Evolutionary conservation across 192 early-diverging fungal species (phyloP), one percentile per base, ranked within the genome.

Genomic region (Backusella tuberculispora): DNA sequence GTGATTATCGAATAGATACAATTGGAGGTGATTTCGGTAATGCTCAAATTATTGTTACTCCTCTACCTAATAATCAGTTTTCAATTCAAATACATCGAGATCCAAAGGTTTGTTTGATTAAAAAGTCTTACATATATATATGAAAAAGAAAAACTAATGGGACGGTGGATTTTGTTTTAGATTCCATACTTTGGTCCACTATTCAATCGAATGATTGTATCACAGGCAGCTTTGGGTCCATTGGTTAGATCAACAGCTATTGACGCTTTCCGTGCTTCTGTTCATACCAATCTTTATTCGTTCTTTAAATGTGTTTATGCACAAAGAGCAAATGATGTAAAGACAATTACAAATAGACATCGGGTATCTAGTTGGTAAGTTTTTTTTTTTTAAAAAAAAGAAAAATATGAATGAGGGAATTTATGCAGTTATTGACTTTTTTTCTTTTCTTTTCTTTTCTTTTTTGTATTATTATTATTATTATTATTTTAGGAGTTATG

Each of bases 11-110:
- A 38, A 87, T 89, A 19, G 88, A 87, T 42, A 99, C 98, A 0
- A 98, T 99, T 63, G 94, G 95, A 5, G 98, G 98, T 64, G 98
- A 98, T 80, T 99, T 98, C 86, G 98, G 96, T 37, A 99, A 99
- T 72, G 96, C 94, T 1, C 90, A 95, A 74, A 98, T 99, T 46
- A 86, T 95, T 42, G 88, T 99, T 5, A 93, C 92, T 2, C 98
- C 98, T 2, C 81, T 95, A 10, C 78, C 85, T 26, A 89, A 93
- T 40, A 92, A 88, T 5, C 74, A 86, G 75, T 90, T 78, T 43
- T 82, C 83, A 0, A 81, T 90, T 10, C 81, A 80, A 26, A 76
- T 93, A 3, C 85, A 89, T 68, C 83, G 86, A 34, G 95, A 97
- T 66, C 74, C 77, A 3, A 87, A 84, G 69, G 75, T 82, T 17